phyloP scores from a whole-genome alignment of 495 filamentous ascomycete genomes.

The Xylaria palmicola region DNA sequence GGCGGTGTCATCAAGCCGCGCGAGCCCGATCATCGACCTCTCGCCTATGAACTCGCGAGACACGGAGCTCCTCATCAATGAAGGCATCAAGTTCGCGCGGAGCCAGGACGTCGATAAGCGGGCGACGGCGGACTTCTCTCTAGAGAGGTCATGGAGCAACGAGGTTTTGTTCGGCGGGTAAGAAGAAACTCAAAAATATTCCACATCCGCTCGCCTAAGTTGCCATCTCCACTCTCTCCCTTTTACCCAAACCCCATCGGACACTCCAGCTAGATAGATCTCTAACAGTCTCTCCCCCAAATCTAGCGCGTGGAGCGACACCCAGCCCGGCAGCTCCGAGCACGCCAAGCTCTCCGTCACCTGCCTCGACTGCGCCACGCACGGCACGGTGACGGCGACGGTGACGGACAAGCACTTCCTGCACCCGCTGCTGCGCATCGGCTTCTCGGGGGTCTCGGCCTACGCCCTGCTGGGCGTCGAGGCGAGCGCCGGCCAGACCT shows the following conservation, averaged over 20 bases:
- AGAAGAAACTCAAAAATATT: too few species aligned
- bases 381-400: constrained; percentile 23
- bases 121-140: constrained; percentile 21
- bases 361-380: constrained; percentile 24
- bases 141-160: constrained; percentile 21
- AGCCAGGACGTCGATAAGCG: constrained; percentile 25
- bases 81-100: constrained; percentile 17
- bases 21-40: constrained; percentile 12
- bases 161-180: constrained; percentile 26
- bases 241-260: not conserved
- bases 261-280: not conserved
- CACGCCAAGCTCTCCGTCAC: constrained; percentile 19
- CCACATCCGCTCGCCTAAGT: too few species aligned
- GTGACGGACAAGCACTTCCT: constrained; percentile 21
- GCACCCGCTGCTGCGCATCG: constrained; percentile 17
- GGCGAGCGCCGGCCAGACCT: constrained; percentile 17
- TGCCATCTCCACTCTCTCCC: not conserved
- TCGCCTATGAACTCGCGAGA: not conserved
- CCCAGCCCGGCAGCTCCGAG: constrained; percentile 8
- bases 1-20: not conserved
- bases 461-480: constrained; percentile 20
- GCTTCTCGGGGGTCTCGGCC: constrained; percentile 23
- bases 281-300: too few species aligned
- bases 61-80: constrained; percentile 6
- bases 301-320: constrained; percentile 12